Conservation (phyloP, 768 basidiomycete species). For the Boletus fagicola region DNA sequence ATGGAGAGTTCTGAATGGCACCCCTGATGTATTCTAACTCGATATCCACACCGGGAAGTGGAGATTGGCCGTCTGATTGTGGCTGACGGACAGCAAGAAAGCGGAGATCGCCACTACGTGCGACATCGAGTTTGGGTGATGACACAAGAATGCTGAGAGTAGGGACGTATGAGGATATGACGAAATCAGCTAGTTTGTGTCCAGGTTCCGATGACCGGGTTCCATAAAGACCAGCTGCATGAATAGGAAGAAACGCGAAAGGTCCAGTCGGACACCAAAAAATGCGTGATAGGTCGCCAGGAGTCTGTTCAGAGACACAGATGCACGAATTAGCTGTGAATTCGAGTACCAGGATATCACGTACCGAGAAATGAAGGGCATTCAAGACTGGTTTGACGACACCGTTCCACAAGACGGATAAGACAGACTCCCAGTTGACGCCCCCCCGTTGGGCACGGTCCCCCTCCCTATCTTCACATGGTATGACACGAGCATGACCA, state of each 20-base stretch:
- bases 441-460: too few relatives aligned
- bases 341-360: too few relatives aligned
- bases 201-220: not conserved
- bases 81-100: not conserved
- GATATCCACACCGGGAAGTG: not conserved
- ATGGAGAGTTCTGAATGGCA: not conserved
- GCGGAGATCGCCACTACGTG: not conserved
- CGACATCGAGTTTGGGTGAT: not conserved
- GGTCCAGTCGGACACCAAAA: too few relatives aligned
- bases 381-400: slow-evolving; percentile 10
- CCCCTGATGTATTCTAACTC: not conserved
- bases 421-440: not conserved
- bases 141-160: not conserved
- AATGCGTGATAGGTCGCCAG: too few relatives aligned
- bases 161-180: not conserved
- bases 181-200: not conserved
- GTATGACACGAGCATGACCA: too few relatives aligned
- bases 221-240: too few relatives aligned
- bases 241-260: too few relatives aligned
- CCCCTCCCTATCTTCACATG: too few relatives aligned
- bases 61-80: not conserved
- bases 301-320: too few relatives aligned
- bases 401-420: slow-evolving; percentile 11
- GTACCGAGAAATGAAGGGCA: not conserved
- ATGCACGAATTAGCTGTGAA: too few relatives aligned